phyloP scores from a whole-genome alignment of 2,329 filamentous ascomycete genomes.

The Pseudogymnoascus sp. region DNA sequence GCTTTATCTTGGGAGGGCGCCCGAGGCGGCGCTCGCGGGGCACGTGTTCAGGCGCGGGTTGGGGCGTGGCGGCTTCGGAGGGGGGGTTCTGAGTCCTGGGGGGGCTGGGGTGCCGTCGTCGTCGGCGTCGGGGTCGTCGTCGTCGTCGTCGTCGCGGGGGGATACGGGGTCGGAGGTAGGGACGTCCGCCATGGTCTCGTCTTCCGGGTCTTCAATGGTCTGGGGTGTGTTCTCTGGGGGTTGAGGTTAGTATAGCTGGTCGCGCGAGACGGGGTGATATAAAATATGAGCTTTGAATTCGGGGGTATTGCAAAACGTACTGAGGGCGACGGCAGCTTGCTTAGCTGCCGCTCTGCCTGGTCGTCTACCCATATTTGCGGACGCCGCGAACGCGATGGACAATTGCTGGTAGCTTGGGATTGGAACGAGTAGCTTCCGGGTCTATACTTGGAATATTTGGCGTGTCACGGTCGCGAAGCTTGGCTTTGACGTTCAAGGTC shows the following conservation, averaged over 20 bases:
- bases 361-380: conserved; percentile 36
- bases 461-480: conserved; percentile 8
- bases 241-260: conserved; percentile 7
- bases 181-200: conserved; percentile 40
- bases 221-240: conserved; percentile 42
- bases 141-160: conserved; percentile 31
- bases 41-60: conserved; percentile 42
- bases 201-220: conserved; percentile 37
- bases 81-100: conserved; percentile 45
- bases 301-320: conserved; percentile 33
- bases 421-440: conserved; percentile 14
- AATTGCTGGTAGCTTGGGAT: conserved; percentile 1
- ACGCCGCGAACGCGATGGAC: not conserved
- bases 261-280: conserved; percentile 13
- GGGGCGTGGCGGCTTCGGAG: conserved; percentile 28
- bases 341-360: conserved; percentile 49
- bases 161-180: conserved; percentile 25
- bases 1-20: conserved; percentile 76
- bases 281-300: not conserved
- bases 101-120: conserved; percentile 33
- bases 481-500: conserved; percentile 7
- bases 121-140: conserved; percentile 45
- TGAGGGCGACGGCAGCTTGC: conserved; percentile 47
- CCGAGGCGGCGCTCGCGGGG: conserved; percentile 72
- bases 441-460: conserved; percentile 6